Conservation (phyloP, 148 eudicot species). For the Nepenthes gracilis region DNA sequence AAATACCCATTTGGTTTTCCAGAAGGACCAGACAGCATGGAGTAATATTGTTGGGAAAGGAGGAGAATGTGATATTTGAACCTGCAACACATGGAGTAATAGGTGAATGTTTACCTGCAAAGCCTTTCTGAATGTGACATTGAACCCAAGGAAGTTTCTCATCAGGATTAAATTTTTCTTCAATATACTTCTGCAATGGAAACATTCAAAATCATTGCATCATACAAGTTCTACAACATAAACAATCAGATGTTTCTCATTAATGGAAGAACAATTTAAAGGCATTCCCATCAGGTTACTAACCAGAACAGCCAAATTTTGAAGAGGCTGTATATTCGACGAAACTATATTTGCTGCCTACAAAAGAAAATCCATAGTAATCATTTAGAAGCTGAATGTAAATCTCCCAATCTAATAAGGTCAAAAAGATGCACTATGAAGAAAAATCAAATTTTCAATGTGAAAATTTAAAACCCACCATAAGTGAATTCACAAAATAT, state of each 20-base stretch:
- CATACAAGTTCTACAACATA: background rate
- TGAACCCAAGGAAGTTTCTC: slow-evolving; percentile 49
- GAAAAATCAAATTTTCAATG: too few species aligned
- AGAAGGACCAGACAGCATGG: too few species aligned
- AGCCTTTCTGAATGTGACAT: slow-evolving; percentile 52
- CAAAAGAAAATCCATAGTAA: slow-evolving; percentile 2
- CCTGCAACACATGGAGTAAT: background rate
- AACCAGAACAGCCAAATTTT: slow-evolving; percentile 52
- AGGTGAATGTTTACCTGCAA: slow-evolving; percentile 33
- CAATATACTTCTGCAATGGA: slow-evolving; percentile 42
- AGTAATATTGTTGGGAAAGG: too few species aligned
- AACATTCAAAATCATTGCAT: slow-evolving; percentile 7
- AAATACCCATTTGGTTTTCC: too few species aligned
- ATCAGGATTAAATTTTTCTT: slow-evolving; percentile 44
- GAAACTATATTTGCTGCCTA: slow-evolving; percentile 79
- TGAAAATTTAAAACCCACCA: too few species aligned
- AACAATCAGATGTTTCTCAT: background rate
- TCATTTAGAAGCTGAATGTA: background rate
- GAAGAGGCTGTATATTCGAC: slow-evolving; percentile 79
- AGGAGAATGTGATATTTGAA: too few species aligned
- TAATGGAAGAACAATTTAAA: slow-evolving; percentile 7
- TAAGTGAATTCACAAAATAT: too few species aligned
- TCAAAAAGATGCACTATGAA: too few species aligned
- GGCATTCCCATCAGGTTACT: slow-evolving; percentile 17
- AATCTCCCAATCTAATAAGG: too few species aligned